Base-by-base conservation (phyloP, 2,329 filamentous ascomycete species). In the Arthroderma sp. region DNA sequence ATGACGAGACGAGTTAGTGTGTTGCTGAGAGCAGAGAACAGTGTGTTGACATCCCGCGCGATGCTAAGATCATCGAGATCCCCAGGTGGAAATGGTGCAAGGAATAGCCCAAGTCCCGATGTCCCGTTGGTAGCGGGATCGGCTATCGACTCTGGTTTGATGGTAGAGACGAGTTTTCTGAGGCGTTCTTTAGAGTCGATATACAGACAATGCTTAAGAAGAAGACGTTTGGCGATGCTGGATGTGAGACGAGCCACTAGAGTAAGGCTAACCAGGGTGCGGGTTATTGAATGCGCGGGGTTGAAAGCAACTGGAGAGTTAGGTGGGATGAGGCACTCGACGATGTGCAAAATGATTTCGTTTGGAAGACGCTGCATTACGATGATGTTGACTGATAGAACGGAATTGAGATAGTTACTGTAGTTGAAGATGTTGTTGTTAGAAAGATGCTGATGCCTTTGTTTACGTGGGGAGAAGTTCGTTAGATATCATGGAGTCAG, bases 1-100 rank as follows among this genome's bases (percentile, higher is more conserved):
- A 74, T 62, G 39, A 73, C 60, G 5, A 75, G 61, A 15, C 67
- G 65, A 37, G 56, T 61, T 38, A 75, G 60, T 5, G 64, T 63
- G 15, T 54, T 51, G 40, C 59, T 59, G 29, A 69, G 57, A 46
- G 64, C 59, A 45, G 56, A 61, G 40, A 75, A 61, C 1, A 75
- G 58, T 37, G 4, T 62, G 60, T 33, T 68, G 61, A 61, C 61
- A 64, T 15, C 22, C 10, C 22, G 8, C 8, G 22, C 15, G 15
- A 38, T 38, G 10, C 15, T 27, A 10, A 15, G 36, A 3, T 38
- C 8, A 10, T 27, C 32, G 8, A 9, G 8, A 38, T 8, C 15
- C 8, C 10, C 8, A 38, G 36, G 22, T 22, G 36, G 36, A 15
- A 38, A 38, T 8, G 36, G 36, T 15, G 36, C 36, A 8, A 38